phyloP scores from a whole-genome alignment of 108 stramenopile species.

The Aurantiochytrium sp. region DNA sequence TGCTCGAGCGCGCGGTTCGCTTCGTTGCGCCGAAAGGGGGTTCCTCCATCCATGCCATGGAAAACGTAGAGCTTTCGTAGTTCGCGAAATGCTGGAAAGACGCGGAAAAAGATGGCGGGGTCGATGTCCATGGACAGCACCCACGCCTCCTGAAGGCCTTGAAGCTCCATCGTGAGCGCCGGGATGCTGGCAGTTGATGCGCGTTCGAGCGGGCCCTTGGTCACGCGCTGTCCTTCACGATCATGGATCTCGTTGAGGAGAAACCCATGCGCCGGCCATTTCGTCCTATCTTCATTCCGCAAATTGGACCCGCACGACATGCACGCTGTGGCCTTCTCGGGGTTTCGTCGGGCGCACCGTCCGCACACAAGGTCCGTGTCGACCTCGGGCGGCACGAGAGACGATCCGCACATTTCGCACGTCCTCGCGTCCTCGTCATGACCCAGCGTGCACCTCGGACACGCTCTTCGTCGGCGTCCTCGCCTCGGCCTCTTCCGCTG shows the following conservation, averaged over 20 bases:
- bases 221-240: not conserved
- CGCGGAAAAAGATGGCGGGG: not conserved
- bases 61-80: not conserved
- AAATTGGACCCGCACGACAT: not conserved
- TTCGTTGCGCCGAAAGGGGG: not conserved
- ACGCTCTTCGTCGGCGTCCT: too few species aligned
- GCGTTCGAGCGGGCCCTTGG: not conserved
- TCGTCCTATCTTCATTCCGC: not conserved
- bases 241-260: not conserved
- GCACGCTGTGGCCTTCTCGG: not conserved
- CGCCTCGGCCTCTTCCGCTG: too few species aligned
- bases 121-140: conserved; percentile 3
- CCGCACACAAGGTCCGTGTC: not conserved
- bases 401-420: too few species aligned
- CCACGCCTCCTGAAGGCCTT: not conserved
- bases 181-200: not conserved
- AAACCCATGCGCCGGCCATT: not conserved
- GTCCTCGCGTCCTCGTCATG: too few species aligned
- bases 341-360: not conserved
- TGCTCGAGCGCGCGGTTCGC: not conserved
- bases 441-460: too few species aligned
- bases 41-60: not conserved
- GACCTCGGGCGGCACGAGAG: not conserved
- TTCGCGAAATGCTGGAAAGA: not conserved
- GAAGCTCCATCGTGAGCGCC: not conserved